Evolutionary conservation across 2,329 filamentous ascomycete genomes (phyloP).

Genomic region (Fusarium falciforme): DNA sequence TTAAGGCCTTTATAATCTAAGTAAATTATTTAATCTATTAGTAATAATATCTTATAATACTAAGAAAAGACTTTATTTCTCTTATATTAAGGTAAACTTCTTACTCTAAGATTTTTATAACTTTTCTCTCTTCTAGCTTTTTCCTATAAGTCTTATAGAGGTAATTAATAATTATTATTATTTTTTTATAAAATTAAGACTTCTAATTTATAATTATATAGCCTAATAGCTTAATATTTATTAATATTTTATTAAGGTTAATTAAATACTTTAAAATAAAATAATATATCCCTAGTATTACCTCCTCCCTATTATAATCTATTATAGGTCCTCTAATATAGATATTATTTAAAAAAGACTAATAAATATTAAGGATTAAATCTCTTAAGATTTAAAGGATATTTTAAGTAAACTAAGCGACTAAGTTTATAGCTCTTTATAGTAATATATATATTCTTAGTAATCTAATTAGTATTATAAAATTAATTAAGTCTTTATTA

Average conservation of each 20-base stretch:
- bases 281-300: neutral
- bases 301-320: accelerated
- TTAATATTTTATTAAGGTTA: neutral
- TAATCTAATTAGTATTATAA: neutral
- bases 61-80: no score
- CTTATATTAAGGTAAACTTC: no score
- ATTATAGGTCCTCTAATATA: neutral
- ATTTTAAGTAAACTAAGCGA: neutral
- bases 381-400: neutral
- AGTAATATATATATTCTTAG: no score
- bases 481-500: no score
- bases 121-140: accelerated
- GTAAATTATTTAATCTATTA: no score
- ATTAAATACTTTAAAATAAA: neutral
- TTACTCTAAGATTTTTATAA: no score
- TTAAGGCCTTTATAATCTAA: no score
- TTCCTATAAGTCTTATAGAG: no score
- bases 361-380: neutral
- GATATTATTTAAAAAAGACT: neutral
- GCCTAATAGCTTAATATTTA: neutral
- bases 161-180: accelerated
- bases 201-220: neutral
- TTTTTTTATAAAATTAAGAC: neutral
- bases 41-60: no score
- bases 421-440: no score